These are phyloP conservation scores for Linnemannia schmuckeri DNA, from an alignment of 192 early-diverging fungal species.

Conservation along the genomic window DNA sequence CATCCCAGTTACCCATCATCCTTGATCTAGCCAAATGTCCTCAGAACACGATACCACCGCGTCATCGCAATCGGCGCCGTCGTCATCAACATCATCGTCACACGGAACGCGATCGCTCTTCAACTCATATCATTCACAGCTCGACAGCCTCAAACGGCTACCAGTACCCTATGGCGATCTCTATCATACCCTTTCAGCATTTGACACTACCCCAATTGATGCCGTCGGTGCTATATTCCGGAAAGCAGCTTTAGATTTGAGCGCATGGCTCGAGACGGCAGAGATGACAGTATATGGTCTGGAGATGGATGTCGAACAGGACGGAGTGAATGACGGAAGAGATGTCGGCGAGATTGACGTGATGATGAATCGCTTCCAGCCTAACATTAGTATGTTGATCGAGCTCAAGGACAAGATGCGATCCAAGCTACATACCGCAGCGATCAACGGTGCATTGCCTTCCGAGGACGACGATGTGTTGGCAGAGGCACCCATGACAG, in stretches of 20 bases:
- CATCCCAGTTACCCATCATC: not conserved
- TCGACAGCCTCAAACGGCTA: conserved; percentile 49
- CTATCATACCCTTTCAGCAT: conserved; percentile 52
- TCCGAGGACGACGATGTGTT: not conserved
- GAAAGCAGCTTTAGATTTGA: conserved; percentile 33
- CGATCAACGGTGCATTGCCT: conserved; percentile 10
- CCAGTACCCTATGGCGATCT: conserved; percentile 55
- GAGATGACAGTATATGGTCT: conserved; percentile 62
- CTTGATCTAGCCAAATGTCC: not conserved
- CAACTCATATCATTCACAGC: conserved; percentile 33
- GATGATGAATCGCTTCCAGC: conserved; percentile 57
- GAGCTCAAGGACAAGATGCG: conserved; percentile 56
- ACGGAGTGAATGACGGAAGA: conserved; percentile 38
- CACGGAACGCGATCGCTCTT: not conserved
- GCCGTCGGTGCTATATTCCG: conserved; percentile 30
- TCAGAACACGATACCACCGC: not conserved
- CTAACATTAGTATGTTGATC: conserved; percentile 56
- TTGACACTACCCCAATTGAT: conserved; percentile 30
- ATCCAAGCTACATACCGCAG: conserved; percentile 15
- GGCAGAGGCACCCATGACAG: conserved; percentile 1
- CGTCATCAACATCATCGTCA: not conserved
- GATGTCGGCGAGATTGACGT: conserved; percentile 57
- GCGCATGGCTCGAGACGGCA: conserved; percentile 64
- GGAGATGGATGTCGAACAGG: conserved; percentile 61
- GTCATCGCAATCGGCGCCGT: conserved; percentile 4